Evolutionary conservation across 768 basidiomycete species (phyloP).

Genomic region (Rhodotorula taiwanensis): DNA sequence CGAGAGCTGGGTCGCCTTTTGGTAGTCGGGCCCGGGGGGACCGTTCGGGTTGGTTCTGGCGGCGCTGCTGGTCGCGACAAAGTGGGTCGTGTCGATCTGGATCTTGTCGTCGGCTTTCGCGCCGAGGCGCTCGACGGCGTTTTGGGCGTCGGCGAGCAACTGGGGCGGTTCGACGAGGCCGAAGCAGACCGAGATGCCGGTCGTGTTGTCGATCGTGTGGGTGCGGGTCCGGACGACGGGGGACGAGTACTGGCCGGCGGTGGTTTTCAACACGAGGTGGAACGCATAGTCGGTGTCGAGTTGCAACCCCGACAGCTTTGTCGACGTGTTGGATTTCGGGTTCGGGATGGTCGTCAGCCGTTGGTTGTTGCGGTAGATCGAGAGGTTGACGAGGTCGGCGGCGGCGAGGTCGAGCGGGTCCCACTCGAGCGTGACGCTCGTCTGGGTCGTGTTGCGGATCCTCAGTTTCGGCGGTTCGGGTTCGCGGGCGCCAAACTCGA

Average conservation of each 20-base stretch:
- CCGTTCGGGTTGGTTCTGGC: constrained; percentile 1
- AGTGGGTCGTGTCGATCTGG: constrained; percentile 48
- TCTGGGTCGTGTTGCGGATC: constrained; percentile 92
- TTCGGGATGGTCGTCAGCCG: constrained; percentile 79
- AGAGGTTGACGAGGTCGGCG: constrained; percentile 75
- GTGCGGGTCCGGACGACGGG: constrained; percentile 76
- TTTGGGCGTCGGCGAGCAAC: constrained; percentile 70
- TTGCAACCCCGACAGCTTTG: constrained; percentile 41
- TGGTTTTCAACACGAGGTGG: constrained; percentile 86
- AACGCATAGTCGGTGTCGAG: constrained; percentile 71
- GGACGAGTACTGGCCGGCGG: constrained; percentile 81
- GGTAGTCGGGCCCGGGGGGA: constrained; percentile 79
- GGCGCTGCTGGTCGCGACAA: constrained; percentile 38
- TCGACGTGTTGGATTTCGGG: constrained; percentile 74
- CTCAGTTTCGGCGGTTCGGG: constrained; percentile 71
- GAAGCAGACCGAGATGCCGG: constrained; percentile 90
- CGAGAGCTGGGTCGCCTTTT: constrained; percentile 85
- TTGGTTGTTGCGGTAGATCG: constrained; percentile 86
- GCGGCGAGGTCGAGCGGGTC: constrained; percentile 74
- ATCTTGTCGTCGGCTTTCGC: constrained; percentile 88
- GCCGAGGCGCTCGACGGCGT: constrained; percentile 73
- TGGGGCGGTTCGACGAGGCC: constrained; percentile 72
- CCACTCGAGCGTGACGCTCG: constrained; percentile 92
- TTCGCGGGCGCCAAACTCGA: constrained; percentile 60
- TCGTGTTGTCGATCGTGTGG: constrained; percentile 91